Evolutionary conservation across 352 stramenopile genomes (phyloP).

Genomic region (Globisporangium splendens): DNA sequence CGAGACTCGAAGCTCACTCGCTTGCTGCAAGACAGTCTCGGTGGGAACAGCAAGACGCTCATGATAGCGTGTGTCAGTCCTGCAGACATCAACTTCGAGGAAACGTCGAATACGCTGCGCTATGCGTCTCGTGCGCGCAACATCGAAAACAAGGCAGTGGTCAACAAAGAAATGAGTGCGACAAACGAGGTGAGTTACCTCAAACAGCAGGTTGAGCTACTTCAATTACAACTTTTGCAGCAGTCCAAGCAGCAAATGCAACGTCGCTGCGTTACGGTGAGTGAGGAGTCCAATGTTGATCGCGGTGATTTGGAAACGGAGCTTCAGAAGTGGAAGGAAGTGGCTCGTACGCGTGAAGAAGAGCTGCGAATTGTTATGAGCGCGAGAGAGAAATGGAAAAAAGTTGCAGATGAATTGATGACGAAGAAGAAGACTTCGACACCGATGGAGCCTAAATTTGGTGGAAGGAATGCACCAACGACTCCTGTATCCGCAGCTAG

Average conservation of each 20-base stretch:
- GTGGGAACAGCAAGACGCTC: constrained; percentile 89
- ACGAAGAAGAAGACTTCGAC: constrained; percentile 19
- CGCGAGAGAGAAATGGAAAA: constrained; percentile 69
- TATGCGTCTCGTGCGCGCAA: constrained; percentile 96
- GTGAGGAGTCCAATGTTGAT: neutral
- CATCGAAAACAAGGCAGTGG: constrained; percentile 96
- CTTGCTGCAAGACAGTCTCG: constrained; percentile 85
- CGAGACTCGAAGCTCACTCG: constrained; percentile 90
- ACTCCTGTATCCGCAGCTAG: constrained; percentile 13
- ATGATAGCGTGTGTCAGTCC: constrained; percentile 88
- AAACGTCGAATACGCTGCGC: constrained; percentile 96
- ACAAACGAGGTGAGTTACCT: constrained; percentile 64
- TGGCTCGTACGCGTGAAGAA: constrained; percentile 29
- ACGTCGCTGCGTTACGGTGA: neutral
- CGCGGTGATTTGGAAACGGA: constrained; percentile 7
- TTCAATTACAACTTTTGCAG: constrained; percentile 61
- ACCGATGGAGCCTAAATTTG: neutral
- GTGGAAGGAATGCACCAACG: neutral
- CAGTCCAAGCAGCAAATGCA: constrained; percentile 13
- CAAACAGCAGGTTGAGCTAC: constrained; percentile 64
- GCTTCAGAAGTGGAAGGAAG: constrained; percentile 25
- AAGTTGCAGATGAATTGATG: constrained; percentile 40
- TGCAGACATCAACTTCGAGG: constrained; percentile 82
- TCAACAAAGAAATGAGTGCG: constrained; percentile 95
- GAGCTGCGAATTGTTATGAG: constrained; percentile 42